phyloP scores from a whole-genome alignment of 768 basidiomycete genomes.

The Lepiota venenata region DNA sequence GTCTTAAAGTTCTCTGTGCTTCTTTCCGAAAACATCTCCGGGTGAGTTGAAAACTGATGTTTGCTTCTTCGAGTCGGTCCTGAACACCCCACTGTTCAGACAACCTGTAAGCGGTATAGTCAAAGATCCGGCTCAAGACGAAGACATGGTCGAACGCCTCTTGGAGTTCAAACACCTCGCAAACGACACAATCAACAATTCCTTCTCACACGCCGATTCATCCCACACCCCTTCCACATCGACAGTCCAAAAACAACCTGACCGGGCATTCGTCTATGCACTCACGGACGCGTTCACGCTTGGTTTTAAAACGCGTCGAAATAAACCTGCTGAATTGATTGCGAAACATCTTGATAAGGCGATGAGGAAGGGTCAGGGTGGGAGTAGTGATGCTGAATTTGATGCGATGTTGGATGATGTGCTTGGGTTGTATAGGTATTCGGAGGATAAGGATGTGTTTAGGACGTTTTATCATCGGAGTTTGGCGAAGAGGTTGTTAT shows the following conservation, averaged over 20 bases:
- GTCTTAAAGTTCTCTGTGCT: conserved; percentile 46
- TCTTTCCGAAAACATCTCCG: conserved; percentile 63
- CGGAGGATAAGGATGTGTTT: conserved; percentile 93
- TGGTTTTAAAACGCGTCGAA: conserved; percentile 73
- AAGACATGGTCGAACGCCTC: conserved; percentile 73
- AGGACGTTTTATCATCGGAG: conserved; percentile 88
- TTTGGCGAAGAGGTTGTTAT: conserved; percentile 80
- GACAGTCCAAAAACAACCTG: conserved; percentile 32
- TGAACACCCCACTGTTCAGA: conserved; percentile 29
- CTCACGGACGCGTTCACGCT: conserved; percentile 65
- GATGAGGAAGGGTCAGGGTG: conserved; percentile 84
- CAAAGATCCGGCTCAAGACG: conserved; percentile 57
- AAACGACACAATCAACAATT: conserved; percentile 42
- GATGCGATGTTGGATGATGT: conserved; percentile 59
- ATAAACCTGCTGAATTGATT: conserved; percentile 90
- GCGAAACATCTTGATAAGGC: conserved; percentile 87
- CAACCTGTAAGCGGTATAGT: conserved; percentile 62
- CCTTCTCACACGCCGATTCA: conserved; percentile 37
- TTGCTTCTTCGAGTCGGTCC: neutral
- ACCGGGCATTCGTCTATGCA: conserved; percentile 63
- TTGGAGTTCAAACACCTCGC: conserved; percentile 63
- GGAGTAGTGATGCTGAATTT: conserved; percentile 60
- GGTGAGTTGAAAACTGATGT: conserved; percentile 30
- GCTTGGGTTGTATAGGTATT: conserved; percentile 77
- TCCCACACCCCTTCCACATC: conserved; percentile 9